Conservation (phyloP, 441 rosid genomes). For the Erodium moschatum region DNA sequence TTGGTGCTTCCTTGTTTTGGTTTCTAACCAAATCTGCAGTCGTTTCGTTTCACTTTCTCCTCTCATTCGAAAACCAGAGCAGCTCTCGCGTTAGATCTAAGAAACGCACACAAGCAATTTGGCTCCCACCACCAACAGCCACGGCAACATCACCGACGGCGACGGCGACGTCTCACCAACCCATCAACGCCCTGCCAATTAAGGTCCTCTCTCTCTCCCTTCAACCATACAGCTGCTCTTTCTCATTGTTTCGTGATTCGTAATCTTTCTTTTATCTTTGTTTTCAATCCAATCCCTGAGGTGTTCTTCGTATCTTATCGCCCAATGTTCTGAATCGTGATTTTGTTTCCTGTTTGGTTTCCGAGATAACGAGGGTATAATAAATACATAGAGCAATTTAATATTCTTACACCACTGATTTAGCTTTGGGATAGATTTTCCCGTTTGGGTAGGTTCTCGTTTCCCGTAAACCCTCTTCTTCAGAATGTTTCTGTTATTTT, state of each 20-base stretch:
- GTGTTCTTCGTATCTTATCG: background rate
- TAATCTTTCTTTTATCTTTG: background rate
- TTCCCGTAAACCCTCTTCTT: background rate
- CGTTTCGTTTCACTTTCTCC: background rate
- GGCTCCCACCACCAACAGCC: background rate
- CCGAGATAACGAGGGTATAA: constrained; percentile 5
- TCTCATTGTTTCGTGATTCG: background rate
- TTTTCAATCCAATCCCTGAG: background rate
- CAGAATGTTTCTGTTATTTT: background rate
- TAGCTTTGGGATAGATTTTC: background rate
- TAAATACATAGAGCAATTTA: background rate
- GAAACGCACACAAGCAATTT: background rate
- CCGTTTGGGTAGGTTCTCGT: constrained; percentile 7
- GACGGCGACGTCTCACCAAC: constrained; percentile 4
- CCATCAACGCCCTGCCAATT: background rate
- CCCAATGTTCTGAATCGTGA: background rate
- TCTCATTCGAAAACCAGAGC: background rate
- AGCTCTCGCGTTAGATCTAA: constrained; percentile 10
- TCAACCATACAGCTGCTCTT: constrained; percentile 2
- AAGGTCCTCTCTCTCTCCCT: constrained; percentile 4
- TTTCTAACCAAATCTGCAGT: background rate
- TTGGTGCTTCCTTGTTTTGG: background rate
- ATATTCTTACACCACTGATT: background rate
- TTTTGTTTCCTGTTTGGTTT: constrained; percentile 14
- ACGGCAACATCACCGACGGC: background rate